Evolutionary conservation across 2,329 filamentous ascomycete genomes (phyloP).

Genomic region (Talaromyces sp.): DNA sequence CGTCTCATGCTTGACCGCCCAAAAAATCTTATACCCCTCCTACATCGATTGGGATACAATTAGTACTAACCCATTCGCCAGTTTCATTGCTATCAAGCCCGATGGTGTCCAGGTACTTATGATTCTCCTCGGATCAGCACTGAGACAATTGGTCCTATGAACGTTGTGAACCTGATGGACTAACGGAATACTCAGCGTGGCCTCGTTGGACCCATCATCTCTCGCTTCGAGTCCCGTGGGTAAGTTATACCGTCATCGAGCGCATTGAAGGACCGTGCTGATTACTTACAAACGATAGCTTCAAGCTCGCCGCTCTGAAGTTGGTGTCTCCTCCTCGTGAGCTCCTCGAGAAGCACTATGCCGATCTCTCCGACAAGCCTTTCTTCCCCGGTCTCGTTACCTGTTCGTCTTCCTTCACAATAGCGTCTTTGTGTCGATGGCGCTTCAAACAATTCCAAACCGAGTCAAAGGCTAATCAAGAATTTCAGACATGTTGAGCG

Average conservation of each 20-base stretch:
- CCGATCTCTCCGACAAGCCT: slow-evolving; percentile 84
- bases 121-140: background rate
- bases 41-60: slow-evolving; percentile 14
- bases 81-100: slow-evolving; percentile 99
- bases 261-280: background rate
- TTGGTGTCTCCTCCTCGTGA: slow-evolving; percentile 80
- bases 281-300: slow-evolving; percentile 51
- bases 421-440: background rate
- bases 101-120: slow-evolving; percentile 89
- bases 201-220: slow-evolving; percentile 95
- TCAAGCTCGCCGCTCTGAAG: slow-evolving; percentile 99
- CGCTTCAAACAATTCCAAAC: background rate
- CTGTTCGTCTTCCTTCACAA: slow-evolving; percentile 58
- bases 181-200: slow-evolving; percentile 63
- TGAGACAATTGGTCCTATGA: background rate
- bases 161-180: slow-evolving; percentile 22
- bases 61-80: slow-evolving; percentile 44
- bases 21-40: slow-evolving; percentile 16
- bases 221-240: slow-evolving; percentile 95
- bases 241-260: slow-evolving; percentile 41
- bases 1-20: background rate
- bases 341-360: slow-evolving; percentile 98
- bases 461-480: background rate
- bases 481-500: slow-evolving; percentile 83
- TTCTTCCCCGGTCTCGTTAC: slow-evolving; percentile 94